A percentile compares a stretch with the other conserved stretches of the same genome.
Conservation (phyloP, 306 rosid genomes). For the Rosa multiflora region DNA sequence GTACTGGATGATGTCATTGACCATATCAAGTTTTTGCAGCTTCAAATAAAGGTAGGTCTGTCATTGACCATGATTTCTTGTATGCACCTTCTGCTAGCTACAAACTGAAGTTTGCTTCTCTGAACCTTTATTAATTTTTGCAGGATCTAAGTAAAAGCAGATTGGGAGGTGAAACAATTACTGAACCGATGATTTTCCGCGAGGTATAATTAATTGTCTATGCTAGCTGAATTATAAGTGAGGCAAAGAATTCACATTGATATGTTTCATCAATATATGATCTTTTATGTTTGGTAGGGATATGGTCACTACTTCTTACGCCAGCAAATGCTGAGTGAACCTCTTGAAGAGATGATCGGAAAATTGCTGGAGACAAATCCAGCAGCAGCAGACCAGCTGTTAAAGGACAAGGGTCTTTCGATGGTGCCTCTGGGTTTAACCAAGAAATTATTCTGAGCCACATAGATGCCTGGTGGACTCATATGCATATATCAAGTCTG, state of each 20-base stretch:
- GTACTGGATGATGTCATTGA: slow-evolving; percentile 74
- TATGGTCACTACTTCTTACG: slow-evolving; percentile 71
- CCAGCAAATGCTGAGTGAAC: slow-evolving; percentile 62
- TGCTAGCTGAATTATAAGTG: background rate
- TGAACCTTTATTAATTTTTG: slow-evolving; percentile 17
- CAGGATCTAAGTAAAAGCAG: slow-evolving; percentile 71
- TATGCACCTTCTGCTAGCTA: background rate
- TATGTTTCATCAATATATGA: background rate
- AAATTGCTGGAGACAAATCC: slow-evolving; percentile 71
- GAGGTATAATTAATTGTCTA: slow-evolving; percentile 49
- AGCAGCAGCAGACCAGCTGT: slow-evolving; percentile 54
- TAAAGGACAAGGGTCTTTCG: slow-evolving; percentile 70
- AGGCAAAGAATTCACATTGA: background rate
- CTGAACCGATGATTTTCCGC: slow-evolving; percentile 59
- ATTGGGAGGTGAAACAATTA: slow-evolving; percentile 56
- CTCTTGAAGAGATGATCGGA: slow-evolving; percentile 89
- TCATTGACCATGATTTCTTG: slow-evolving; percentile 3
- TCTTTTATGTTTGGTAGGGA: slow-evolving; percentile 47
- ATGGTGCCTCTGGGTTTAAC: slow-evolving; percentile 57
- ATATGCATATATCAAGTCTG: background rate
- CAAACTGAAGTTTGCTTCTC: background rate
- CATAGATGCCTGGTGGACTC: slow-evolving; percentile 7
- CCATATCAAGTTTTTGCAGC: slow-evolving; percentile 76
- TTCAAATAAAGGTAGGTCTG: slow-evolving; percentile 64
- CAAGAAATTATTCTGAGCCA: slow-evolving; percentile 39